A percentile compares a stretch with the other conserved stretches of the same genome.
Conservation (phyloP, 208 protist species). For the Wallacemonas sp. region DNA sequence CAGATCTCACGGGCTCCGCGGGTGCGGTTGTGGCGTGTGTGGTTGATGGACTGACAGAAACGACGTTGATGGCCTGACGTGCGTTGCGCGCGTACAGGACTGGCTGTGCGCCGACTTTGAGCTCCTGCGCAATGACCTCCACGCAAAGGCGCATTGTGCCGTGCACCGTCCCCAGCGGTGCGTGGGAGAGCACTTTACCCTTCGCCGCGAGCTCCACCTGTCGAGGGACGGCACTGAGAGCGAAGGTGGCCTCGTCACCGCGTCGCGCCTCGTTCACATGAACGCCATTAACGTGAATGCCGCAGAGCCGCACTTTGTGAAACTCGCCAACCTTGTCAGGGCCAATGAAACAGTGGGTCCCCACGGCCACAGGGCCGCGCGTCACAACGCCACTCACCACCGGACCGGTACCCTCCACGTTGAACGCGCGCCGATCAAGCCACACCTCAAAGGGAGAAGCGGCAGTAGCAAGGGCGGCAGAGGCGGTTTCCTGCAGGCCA, state of each 20-base stretch:
- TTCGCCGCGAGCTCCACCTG: constrained; percentile 57
- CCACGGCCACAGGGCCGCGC: constrained; percentile 80
- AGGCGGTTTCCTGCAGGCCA: not conserved
- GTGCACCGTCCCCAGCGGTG: constrained; percentile 18
- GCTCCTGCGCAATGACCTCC: constrained; percentile 53
- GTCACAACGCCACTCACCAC: constrained; percentile 93
- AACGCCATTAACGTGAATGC: constrained; percentile 92
- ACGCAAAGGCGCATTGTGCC: constrained; percentile 34
- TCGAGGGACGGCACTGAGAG: constrained; percentile 77
- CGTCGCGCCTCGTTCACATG: constrained; percentile 87
- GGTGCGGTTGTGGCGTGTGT: not conserved
- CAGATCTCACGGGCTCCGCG: not conserved
- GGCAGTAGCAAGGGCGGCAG: constrained; percentile 14
- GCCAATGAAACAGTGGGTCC: constrained; percentile 88
- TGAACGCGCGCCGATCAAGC: constrained; percentile 68
- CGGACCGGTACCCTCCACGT: constrained; percentile 85
- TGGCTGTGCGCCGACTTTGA: constrained; percentile 58
- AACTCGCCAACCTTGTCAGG: constrained; percentile 92
- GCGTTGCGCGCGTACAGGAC: constrained; percentile 79
- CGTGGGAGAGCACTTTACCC: constrained; percentile 56
- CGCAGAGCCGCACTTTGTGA: constrained; percentile 65
- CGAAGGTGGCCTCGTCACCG: constrained; percentile 91
- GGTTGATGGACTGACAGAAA: constrained; percentile 3
- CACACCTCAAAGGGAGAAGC: constrained; percentile 73
- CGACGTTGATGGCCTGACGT: constrained; percentile 64